A percentile compares a stretch with the other conserved stretches of the same genome.
These are phyloP conservation scores for Phytophthora europaea DNA, from an alignment of 352 stramenopile genomes.

Conservation along the genomic window DNA sequence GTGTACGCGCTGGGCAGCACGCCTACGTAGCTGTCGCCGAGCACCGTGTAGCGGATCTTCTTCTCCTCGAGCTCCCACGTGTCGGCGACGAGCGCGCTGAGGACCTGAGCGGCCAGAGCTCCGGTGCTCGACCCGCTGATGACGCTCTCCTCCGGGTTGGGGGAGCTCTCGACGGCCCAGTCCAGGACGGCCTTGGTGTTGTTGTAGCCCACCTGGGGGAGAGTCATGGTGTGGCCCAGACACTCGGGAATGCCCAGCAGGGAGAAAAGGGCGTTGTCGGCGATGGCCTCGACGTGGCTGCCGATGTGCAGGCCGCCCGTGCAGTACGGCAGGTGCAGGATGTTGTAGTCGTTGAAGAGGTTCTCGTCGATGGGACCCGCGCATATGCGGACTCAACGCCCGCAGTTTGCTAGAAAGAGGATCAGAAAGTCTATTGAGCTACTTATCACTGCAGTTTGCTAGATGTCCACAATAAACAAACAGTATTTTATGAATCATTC, in stretches of 20 bases:
- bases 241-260: constrained; percentile 55
- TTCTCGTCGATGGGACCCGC: constrained; percentile 60
- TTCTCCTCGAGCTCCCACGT: constrained; percentile 68
- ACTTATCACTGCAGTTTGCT: too few species aligned
- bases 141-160: constrained; percentile 64
- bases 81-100: constrained; percentile 56
- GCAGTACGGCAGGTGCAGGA: constrained; percentile 81
- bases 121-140: constrained; percentile 69
- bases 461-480: too few species aligned
- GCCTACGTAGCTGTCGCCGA: constrained; percentile 74
- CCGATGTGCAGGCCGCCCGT: constrained; percentile 79
- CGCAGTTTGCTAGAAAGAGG: too few species aligned
- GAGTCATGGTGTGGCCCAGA: constrained; percentile 58
- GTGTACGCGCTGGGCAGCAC: constrained; percentile 62
- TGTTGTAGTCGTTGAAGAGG: constrained; percentile 83
- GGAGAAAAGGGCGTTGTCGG: constrained; percentile 44
- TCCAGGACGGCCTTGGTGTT: constrained; percentile 74
- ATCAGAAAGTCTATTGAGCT: too few species aligned
- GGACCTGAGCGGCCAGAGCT: constrained; percentile 57
- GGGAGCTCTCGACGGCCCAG: constrained; percentile 73
- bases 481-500: too few species aligned
- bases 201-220: constrained; percentile 67
- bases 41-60: constrained; percentile 63
- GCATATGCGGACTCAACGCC: too few species aligned
- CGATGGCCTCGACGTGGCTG: constrained; percentile 38